Evolutionary conservation across 176 grass and related monocot species (phyloP).

Genomic region (Raddia distichophylla): DNA sequence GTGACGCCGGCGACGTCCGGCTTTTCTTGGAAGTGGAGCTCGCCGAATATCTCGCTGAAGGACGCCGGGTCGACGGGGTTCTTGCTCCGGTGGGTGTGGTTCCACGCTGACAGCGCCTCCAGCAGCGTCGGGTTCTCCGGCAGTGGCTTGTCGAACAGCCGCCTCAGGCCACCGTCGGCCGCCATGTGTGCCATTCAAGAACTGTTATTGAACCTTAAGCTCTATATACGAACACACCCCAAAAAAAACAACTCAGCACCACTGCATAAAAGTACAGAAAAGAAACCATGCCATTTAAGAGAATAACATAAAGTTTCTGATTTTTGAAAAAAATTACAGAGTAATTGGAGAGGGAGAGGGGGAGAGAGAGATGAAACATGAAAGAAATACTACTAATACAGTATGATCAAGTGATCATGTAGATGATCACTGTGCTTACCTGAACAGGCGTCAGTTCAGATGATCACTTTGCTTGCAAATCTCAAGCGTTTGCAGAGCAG

Average conservation of each 20-base stretch:
- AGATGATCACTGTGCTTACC: slow-evolving; percentile 30
- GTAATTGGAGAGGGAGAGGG: background rate
- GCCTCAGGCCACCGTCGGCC: slow-evolving; percentile 62
- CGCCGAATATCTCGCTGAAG: slow-evolving; percentile 96
- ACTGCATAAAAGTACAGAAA: slow-evolving; percentile 20
- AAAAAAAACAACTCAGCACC: background rate
- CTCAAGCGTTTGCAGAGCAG: background rate
- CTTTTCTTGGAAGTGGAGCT: slow-evolving; percentile 85
- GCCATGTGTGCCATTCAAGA: slow-evolving; percentile 48
- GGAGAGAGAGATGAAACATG: background rate
- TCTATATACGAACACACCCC: background rate
- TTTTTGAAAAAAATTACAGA: background rate
- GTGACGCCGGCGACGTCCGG: slow-evolving; percentile 19
- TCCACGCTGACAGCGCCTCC: slow-evolving; percentile 79
- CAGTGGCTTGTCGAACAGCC: slow-evolving; percentile 89
- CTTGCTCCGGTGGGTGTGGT: slow-evolving; percentile 46
- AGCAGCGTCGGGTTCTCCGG: slow-evolving; percentile 89
- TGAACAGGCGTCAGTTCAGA: background rate
- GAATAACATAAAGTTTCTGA: background rate
- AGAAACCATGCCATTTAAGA: slow-evolving; percentile 14
- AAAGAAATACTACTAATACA: background rate
- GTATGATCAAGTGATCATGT: background rate
- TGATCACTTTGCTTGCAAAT: background rate
- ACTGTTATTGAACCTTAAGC: background rate
- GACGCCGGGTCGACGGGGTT: slow-evolving; percentile 60